Base-by-base conservation (phyloP, 495 filamentous ascomycete species). In the Daldinia vernicosa region DNA sequence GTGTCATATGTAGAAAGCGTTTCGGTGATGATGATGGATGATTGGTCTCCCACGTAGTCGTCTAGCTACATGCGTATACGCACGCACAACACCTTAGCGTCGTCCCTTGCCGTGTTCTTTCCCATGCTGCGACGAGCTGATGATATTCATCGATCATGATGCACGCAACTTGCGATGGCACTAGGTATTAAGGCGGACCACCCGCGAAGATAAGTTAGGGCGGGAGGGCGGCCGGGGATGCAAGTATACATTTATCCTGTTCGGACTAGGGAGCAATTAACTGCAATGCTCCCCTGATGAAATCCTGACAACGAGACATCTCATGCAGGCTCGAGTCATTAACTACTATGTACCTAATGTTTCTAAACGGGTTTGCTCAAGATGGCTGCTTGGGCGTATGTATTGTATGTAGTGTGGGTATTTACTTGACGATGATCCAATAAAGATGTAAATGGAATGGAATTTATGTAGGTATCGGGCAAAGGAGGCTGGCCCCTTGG, bases 221-320 rank as follows among this genome's bases (percentile, higher is more conserved):
- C 60, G 43, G 64, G 50, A 53, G 63, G 35, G 3, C 51, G 30
- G 64, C 58, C 65, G 43, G 19, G 19, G 17, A 47, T 47, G 43
- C n/a, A 47, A 43, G 39, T 43, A 43, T 40, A 60, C 60, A 39
- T 60, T 72, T 40, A 11, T 72, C 45, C 47, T 67, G 33, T 37
- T 63, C 54, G 64, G 47, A 68, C 64, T 64, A 37, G 60, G 50
- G 53, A 72, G 60, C 27, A 47, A 63, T 56, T 65, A 40, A 60
- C 61, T 61, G 52, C 52, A 56, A 62, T 69, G 60, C 22, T 69
- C 61, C 70, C 61, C 61, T 69, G 65, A 69, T 69, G 60, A 58
- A 69, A 72, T 72, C 60, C 65, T 72, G 66, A 69, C 66, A 69
- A 66, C 66, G 58, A 73, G 66, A 69, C 70, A 72, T 69, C 66